A percentile compares a stretch with the other conserved stretches of the same genome.
phyloP scores from a whole-genome alignment of 2,329 filamentous ascomycete species.

The Rhynchosporium graminicola region DNA sequence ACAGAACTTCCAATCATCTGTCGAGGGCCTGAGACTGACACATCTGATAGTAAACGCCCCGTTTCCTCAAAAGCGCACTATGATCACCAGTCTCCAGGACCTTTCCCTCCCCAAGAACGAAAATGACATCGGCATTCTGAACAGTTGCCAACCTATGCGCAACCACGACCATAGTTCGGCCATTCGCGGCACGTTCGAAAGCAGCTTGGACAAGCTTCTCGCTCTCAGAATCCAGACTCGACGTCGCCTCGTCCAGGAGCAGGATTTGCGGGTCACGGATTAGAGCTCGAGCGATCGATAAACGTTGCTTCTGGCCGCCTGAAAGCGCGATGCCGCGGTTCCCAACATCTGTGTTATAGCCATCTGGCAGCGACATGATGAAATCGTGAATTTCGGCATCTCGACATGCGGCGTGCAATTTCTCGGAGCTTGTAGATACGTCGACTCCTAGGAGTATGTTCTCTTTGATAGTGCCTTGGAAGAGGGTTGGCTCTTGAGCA shows the following conservation, averaged over 20 bases:
- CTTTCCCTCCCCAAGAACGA: constrained; percentile 37
- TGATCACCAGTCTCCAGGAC: constrained; percentile 37
- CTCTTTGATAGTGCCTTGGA: constrained; percentile 64
- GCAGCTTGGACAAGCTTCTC: constrained; percentile 63
- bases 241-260: constrained; percentile 61
- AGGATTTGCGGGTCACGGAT: constrained; percentile 54
- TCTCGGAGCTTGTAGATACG: constrained; percentile 42
- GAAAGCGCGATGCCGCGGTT: constrained; percentile 49
- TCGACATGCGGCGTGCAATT: constrained; percentile 49
- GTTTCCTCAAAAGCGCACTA: constrained; percentile 30
- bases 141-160: constrained; percentile 77
- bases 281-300: constrained; percentile 56
- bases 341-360: constrained; percentile 51
- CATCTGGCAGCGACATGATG: constrained; percentile 52
- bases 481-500: constrained; percentile 70
- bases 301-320: constrained; percentile 57
- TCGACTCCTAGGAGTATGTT: constrained; percentile 67
- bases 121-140: constrained; percentile 59
- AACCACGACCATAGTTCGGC: constrained; percentile 74
- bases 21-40: constrained; percentile 40
- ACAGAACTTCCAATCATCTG: constrained; percentile 23
- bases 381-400: constrained; percentile 56
- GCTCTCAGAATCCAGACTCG: constrained; percentile 55
- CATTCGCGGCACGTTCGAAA: constrained; percentile 62
- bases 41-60: constrained; percentile 39